Evolutionary conservation across 2,329 filamentous ascomycete species (phyloP).

Genomic region (Penicillium vulpinum): DNA sequence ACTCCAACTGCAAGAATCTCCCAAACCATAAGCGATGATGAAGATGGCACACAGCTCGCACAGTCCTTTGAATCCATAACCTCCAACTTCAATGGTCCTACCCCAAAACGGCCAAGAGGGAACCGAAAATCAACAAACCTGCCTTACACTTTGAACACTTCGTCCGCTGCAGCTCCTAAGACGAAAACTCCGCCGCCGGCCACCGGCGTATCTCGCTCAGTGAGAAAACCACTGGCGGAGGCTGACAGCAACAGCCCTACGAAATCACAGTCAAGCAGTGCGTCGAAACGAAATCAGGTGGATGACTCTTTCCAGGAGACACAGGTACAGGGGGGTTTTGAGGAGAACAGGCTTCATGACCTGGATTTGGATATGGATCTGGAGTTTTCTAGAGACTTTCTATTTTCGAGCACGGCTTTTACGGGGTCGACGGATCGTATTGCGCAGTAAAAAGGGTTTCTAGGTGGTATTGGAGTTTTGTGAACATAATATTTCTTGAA

Average conservation of each 20-base stretch:
- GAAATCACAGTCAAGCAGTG: constrained; percentile 19
- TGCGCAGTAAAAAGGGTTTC: neutral
- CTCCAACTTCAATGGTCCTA: constrained; percentile 22
- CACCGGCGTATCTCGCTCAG: neutral
- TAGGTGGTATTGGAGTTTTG: neutral
- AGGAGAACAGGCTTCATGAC: constrained; percentile 27
- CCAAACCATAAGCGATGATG: constrained; percentile 18
- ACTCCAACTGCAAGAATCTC: constrained; percentile 10
- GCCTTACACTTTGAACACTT: neutral
- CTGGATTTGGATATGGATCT: constrained; percentile 37
- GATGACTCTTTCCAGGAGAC: constrained; percentile 8
- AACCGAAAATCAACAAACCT: constrained; percentile 18
- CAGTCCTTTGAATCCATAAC: constrained; percentile 25
- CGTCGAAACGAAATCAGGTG: constrained; percentile 11
- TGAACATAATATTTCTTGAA: neutral
- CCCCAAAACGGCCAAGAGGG: constrained; percentile 31
- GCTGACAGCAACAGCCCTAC: constrained; percentile 29
- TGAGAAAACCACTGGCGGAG: constrained; percentile 27
- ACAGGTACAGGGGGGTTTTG: constrained; percentile 8
- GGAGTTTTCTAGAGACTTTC: constrained; percentile 38
- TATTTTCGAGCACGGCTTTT: constrained; percentile 37
- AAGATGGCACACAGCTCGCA: constrained; percentile 20
- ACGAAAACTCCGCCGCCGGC: constrained; percentile 7
- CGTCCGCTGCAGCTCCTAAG: constrained; percentile 2
- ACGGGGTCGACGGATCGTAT: constrained; percentile 24